Evolutionary conservation across 129 eudicot species (phyloP), one percentile per base, ranked within the genome.

Genomic region (Flaveria trinervia): DNA sequence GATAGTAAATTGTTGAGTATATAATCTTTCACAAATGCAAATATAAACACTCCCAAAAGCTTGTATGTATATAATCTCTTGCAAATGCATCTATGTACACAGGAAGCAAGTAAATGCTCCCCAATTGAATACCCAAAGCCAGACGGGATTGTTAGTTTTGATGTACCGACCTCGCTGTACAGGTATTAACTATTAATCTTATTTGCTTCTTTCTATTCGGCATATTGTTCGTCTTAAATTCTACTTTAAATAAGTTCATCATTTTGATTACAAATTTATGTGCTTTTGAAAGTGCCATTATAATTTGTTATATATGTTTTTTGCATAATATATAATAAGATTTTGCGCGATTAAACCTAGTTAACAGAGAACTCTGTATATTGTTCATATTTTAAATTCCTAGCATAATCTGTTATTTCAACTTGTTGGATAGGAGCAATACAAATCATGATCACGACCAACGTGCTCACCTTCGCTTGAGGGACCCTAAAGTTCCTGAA

Each of bases 391-490:
- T 65, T 60, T 65, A 13, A 8, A 17, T 60, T 48, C 6, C 13
- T 60, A 26, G 25, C 50, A 18, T 70, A 14, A 43, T 62, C 52
- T 36, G 57, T 33, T 74, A 30, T 5, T 17, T 39, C 71, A 60
- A 60, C 14, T 65, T 78, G 33, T 57, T 46, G 23, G 9, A 71
- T 70, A 94, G 99, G 96, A 94, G 99, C 86, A 91, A 88, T 75
- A 94, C 99, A 70, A 91, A 91, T 86, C 99, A 94, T 65, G 96
- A 94, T 74, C 97, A 94, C 79, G 99, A 94, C 71, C 99, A 94
- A 79, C 99, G 96, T 52, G 82, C 92, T 79, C 99, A 94, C 86
- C 99, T 94, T 91, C 88, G 83, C 45, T 76, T 94, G 84, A 85
- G 71, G 77, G 92, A 89, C 84, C 93, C 92, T n/a, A 75, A 67